These are phyloP conservation scores for Polyrhizophydium stewartii DNA, from an alignment of 371 early-diverging fungal genomes.

Conservation along the genomic window DNA sequence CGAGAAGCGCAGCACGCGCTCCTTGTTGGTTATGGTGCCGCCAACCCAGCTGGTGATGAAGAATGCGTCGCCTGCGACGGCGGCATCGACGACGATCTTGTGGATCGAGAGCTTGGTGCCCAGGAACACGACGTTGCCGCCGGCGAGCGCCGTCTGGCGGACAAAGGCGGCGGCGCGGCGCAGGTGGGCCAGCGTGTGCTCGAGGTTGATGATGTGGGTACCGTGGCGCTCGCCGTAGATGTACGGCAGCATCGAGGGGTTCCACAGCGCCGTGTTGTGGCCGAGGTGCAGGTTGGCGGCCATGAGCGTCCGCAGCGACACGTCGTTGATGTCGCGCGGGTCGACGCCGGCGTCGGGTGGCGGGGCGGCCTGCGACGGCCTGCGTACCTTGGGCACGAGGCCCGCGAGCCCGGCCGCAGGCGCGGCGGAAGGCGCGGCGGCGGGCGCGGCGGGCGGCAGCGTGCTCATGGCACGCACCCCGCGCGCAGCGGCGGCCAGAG, in stretches of 20 bases:
- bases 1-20: conserved; percentile 55
- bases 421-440: too few relatives aligned
- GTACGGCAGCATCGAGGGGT: conserved; percentile 77
- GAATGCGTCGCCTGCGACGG: conserved; percentile 69
- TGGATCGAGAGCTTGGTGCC: conserved; percentile 72
- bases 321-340: background rate
- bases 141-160: conserved; percentile 67
- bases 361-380: too few relatives aligned
- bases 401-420: too few relatives aligned
- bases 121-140: conserved; percentile 87
- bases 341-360: too few relatives aligned
- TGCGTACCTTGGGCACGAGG: too few relatives aligned
- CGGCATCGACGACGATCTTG: conserved; percentile 74
- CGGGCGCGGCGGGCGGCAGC: too few relatives aligned
- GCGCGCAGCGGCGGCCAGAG: too few relatives aligned
- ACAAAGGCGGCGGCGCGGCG: conserved; percentile 78
- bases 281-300: conserved; percentile 91
- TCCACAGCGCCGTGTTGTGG: conserved; percentile 73
- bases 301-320: conserved; percentile 63
- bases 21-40: conserved; percentile 86
- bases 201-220: conserved; percentile 91
- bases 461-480: too few relatives aligned
- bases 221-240: conserved; percentile 90
- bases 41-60: conserved; percentile 85
- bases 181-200: conserved; percentile 84